Evolutionary conservation across 202 grass and related monocot genomes (phyloP).

Genomic region (Elaeis oleifera): DNA sequence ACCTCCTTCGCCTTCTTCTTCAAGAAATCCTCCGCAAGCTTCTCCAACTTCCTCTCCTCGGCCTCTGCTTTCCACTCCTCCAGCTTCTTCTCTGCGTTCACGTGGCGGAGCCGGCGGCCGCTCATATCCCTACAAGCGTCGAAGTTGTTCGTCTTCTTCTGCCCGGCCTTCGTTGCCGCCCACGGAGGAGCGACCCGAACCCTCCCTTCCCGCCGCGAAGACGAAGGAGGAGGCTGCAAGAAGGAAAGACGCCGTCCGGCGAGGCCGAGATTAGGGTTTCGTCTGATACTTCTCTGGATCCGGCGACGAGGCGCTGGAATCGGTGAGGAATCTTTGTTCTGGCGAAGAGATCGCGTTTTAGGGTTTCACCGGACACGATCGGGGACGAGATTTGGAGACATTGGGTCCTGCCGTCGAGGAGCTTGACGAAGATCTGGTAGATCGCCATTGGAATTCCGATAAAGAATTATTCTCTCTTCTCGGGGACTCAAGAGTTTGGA

Average conservation of each 20-base stretch:
- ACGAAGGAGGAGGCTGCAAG: slow-evolving; percentile 47
- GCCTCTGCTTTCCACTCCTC: slow-evolving; percentile 92
- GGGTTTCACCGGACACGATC: slow-evolving; percentile 36
- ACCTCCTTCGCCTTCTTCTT: slow-evolving; percentile 84
- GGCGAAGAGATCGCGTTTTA: slow-evolving; percentile 40
- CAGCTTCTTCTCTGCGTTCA: slow-evolving; percentile 87
- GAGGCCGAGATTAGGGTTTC: slow-evolving; percentile 40
- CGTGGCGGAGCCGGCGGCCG: slow-evolving; percentile 73
- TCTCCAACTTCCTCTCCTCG: slow-evolving; percentile 62
- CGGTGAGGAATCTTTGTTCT: slow-evolving; percentile 36
- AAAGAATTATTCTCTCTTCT: too few species aligned
- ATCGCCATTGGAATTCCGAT: slow-evolving; percentile 10
- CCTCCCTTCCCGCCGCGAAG: slow-evolving; percentile 91
- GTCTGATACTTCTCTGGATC: slow-evolving; percentile 29
- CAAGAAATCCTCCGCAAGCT: slow-evolving; percentile 73
- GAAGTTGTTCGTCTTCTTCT: slow-evolving; percentile 98
- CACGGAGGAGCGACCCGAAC: slow-evolving; percentile 86
- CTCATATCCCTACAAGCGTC: slow-evolving; percentile 96
- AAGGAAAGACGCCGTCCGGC: slow-evolving; percentile 39
- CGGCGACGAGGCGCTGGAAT: slow-evolving; percentile 54
- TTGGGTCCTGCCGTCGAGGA: slow-evolving; percentile 64
- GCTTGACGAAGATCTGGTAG: slow-evolving; percentile 61
- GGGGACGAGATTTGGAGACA: slow-evolving; percentile 57
- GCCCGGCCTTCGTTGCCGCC: slow-evolving; percentile 86
- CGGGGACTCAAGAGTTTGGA: too few species aligned